These are phyloP conservation scores for Cladosporium austrohemisphaericum DNA, from an alignment of 2,329 filamentous ascomycete genomes.

Conservation along the genomic window DNA sequence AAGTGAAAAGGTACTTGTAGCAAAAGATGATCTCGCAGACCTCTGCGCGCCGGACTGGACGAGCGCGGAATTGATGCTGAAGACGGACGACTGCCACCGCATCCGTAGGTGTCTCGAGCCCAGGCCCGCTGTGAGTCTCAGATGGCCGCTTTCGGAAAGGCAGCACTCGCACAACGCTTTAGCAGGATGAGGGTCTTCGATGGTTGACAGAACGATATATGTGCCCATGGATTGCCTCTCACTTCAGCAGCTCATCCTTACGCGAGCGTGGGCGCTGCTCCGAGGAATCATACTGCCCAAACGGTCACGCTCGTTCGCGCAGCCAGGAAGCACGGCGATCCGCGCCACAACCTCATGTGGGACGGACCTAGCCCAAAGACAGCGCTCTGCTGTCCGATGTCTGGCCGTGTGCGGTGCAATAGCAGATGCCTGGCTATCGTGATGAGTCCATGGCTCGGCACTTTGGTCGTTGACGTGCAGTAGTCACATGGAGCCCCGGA, in stretches of 20 bases:
- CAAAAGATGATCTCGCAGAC: conserved; percentile 16
- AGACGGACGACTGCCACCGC: conserved; percentile 31
- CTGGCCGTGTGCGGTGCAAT: conserved; percentile 4
- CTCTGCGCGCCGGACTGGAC: conserved; percentile 9
- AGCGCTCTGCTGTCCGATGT: conserved; percentile 4
- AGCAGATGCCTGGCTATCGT: conserved; percentile 8
- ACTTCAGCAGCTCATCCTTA: conserved; percentile 23
- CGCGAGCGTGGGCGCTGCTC: conserved; percentile 23
- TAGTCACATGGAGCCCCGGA: conserved; percentile 24
- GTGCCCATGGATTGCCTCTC: conserved; percentile 13
- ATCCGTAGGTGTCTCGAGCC: conserved; percentile 32
- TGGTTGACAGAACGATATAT: conserved; percentile 23
- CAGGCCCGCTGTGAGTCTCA: conserved; percentile 28
- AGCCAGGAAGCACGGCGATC: conserved; percentile 27
- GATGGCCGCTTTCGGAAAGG: conserved; percentile 32
- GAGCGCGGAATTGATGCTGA: conserved; percentile 23
- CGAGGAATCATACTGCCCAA: conserved; percentile 27
- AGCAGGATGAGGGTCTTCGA: conserved; percentile 20
- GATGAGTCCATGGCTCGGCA: conserved; percentile 5
- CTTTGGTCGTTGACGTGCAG: conserved; percentile 25
- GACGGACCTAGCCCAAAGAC: conserved; percentile 21
- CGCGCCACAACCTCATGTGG: conserved; percentile 32
- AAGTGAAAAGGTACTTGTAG: conserved; percentile 31
- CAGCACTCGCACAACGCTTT: conserved; percentile 22
- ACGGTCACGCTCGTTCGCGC: conserved; percentile 27